Percentiles rank a stretch among this genome's conserved stretches.
These are phyloP conservation scores for Lenzites betulinus DNA, from an alignment of 768 basidiomycete genomes.

Conservation along the genomic window DNA sequence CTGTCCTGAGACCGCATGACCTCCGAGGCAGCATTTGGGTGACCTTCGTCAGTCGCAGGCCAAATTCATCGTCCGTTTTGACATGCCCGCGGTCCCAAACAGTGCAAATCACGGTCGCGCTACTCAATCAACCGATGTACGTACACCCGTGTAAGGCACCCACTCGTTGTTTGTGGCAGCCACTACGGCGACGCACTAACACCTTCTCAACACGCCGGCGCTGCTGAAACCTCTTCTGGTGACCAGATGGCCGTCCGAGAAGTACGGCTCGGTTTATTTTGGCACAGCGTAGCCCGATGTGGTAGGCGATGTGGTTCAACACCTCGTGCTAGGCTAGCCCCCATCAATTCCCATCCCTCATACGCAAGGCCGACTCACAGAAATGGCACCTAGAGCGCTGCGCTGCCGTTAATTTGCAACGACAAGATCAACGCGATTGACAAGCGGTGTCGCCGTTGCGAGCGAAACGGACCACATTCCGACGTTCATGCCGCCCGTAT, in stretches of 20 bases:
- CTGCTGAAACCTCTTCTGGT: neutral
- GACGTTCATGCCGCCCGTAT: neutral
- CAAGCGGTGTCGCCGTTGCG: neutral
- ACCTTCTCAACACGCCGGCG: neutral
- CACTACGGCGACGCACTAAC: no score
- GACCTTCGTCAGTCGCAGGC: no score
- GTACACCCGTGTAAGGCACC: no score
- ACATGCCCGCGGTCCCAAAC: no score
- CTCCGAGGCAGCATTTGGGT: no score
- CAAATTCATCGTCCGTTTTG: no score
- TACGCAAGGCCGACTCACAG: neutral
- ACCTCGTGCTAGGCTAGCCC: neutral
- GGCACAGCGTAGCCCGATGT: slow-evolving; percentile 1
- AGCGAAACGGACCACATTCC: neutral
- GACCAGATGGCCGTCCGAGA: neutral
- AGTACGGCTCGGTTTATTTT: neutral
- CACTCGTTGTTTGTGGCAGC: no score
- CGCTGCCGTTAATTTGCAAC: neutral
- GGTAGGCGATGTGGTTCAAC: slow-evolving; percentile 10
- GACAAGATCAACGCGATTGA: neutral
- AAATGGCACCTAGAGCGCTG: neutral
- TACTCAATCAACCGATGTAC: no score
- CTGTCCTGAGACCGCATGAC: no score
- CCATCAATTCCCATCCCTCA: neutral
- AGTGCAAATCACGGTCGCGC: no score